Evolutionary conservation across 148 eudicot genomes (phyloP).

Genomic region (Polygonum aviculare): DNA sequence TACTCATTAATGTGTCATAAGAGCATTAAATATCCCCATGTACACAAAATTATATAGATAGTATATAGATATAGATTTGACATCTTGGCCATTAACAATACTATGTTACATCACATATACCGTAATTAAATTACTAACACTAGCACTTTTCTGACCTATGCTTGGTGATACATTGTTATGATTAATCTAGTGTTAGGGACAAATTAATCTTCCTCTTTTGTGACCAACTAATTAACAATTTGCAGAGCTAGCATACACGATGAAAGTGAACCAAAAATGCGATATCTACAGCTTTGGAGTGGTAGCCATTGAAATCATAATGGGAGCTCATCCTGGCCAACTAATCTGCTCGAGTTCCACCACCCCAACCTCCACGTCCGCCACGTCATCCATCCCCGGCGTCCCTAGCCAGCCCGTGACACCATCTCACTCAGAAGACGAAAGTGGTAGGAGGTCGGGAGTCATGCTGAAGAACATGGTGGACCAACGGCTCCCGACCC

Average conservation of each 20-base stretch:
- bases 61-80: no score
- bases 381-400: not conserved
- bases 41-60: no score
- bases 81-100: no score
- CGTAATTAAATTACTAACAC: no score
- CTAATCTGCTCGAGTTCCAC: constrained; percentile 11
- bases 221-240: not conserved
- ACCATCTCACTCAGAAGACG: not conserved
- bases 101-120: no score
- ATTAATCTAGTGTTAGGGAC: no score
- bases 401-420: not conserved
- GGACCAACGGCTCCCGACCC: constrained; percentile 29
- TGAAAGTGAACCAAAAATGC: constrained; percentile 37
- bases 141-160: no score
- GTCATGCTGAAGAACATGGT: constrained; percentile 18
- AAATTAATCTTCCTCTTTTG: not conserved
- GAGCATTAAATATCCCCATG: no score
- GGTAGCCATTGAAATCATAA: constrained; percentile 31
- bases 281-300: constrained; percentile 58
- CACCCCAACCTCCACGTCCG: not conserved
- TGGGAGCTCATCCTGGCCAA: constrained; percentile 40
- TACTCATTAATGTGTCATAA: no score
- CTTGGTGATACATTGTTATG: no score
- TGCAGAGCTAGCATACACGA: constrained; percentile 46
- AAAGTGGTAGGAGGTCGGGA: not conserved